phyloP scores from a whole-genome alignment of 2,329 filamentous ascomycete genomes.

The Cladophialophora bantiana region DNA sequence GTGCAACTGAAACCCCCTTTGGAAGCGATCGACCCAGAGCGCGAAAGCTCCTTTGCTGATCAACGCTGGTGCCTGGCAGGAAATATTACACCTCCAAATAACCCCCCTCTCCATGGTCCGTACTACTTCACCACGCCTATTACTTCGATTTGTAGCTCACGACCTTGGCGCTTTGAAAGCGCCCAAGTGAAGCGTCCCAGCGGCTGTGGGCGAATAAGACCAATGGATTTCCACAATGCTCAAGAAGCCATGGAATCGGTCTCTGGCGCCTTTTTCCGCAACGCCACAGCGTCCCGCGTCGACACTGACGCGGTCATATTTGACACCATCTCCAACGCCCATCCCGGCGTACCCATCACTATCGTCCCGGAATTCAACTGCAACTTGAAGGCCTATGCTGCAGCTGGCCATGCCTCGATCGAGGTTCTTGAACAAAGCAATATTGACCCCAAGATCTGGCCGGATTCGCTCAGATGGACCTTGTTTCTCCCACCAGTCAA shows the following conservation, averaged over 20 bases:
- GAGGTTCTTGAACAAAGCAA: neutral
- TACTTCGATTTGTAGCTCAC: neutral
- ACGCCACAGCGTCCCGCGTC: slow-evolving; percentile 34
- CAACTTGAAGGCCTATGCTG: slow-evolving; percentile 52
- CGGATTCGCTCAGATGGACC: slow-evolving; percentile 35
- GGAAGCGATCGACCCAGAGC: neutral
- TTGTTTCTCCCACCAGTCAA: slow-evolving; percentile 32
- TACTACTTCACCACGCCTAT: neutral
- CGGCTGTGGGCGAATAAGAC: neutral
- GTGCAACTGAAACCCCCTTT: slow-evolving; percentile 20
- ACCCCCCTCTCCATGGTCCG: neutral
- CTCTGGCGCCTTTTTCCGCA: slow-evolving; percentile 30
- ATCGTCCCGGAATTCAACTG: slow-evolving; percentile 48
- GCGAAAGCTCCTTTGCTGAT: neutral
- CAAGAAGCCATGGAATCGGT: slow-evolving; percentile 18
- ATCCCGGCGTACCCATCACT: slow-evolving; percentile 36
- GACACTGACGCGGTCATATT: slow-evolving; percentile 38
- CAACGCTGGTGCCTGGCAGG: slow-evolving; percentile 25
- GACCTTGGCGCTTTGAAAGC: neutral
- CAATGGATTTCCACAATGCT: slow-evolving; percentile 1
- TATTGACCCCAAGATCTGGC: slow-evolving; percentile 17
- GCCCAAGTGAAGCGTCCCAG: neutral
- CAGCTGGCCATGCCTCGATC: slow-evolving; percentile 48
- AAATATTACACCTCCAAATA: neutral
- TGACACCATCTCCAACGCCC: slow-evolving; percentile 27